phyloP scores from a whole-genome alignment of 2,329 filamentous ascomycete species.

The Cladosporium sp. region DNA sequence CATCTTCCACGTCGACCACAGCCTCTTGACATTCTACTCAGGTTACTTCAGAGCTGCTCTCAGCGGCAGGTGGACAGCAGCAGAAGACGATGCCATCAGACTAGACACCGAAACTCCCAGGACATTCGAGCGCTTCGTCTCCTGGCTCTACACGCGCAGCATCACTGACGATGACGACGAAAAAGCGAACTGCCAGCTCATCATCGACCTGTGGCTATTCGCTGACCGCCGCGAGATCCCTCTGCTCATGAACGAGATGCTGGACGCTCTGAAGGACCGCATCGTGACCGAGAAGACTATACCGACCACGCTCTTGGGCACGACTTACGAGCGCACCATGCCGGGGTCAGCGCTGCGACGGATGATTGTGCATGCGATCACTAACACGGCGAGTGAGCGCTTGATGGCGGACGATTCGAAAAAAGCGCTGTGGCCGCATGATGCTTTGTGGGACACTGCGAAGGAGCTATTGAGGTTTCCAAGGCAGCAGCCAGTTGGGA shows the following conservation, averaged over 20 bases:
- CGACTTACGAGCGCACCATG: neutral
- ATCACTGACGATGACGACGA: constrained; percentile 4
- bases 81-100: constrained; percentile 14
- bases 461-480: neutral
- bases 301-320: neutral
- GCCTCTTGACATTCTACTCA: constrained; percentile 29
- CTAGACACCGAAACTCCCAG: constrained; percentile 24
- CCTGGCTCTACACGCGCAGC: constrained; percentile 27
- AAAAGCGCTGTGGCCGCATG: neutral
- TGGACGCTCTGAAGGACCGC: neutral
- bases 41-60: constrained; percentile 30
- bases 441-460: neutral
- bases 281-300: neutral
- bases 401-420: neutral
- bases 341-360: neutral
- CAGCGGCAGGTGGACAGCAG: constrained; percentile 24
- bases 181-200: neutral
- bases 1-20: constrained; percentile 28
- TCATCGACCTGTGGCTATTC: constrained; percentile 18
- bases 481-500: neutral
- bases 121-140: constrained; percentile 24
- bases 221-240: constrained; percentile 23
- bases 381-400: neutral
- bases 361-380: neutral
- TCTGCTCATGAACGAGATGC: constrained; percentile 22